phyloP scores from a whole-genome alignment of 768 basidiomycete species.

The Phlegmacium glaucopus region DNA sequence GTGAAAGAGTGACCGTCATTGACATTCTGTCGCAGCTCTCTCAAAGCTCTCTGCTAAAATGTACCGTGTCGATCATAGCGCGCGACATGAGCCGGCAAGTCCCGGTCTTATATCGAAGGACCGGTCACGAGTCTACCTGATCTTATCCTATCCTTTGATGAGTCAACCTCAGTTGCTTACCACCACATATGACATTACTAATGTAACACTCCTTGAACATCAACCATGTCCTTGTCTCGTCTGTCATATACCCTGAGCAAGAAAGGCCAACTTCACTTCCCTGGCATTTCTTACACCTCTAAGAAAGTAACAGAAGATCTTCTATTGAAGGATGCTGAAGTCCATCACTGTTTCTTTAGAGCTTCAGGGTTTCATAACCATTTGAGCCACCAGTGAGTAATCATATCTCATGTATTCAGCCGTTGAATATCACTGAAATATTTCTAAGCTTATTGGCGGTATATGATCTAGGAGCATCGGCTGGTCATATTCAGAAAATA shows the following conservation, averaged over 20 bases:
- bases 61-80: no score
- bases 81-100: no score
- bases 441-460: constrained; percentile 45
- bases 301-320: constrained; percentile 41
- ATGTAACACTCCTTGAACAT: no score
- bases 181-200: no score
- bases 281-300: constrained; percentile 41
- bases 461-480: constrained; percentile 52
- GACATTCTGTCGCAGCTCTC: no score
- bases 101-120: no score
- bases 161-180: no score
- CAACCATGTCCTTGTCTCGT: constrained; percentile 10
- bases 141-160: no score
- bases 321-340: constrained; percentile 43
- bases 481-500: constrained; percentile 43
- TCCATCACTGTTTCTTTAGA: constrained; percentile 50
- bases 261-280: constrained; percentile 42
- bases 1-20: no score
- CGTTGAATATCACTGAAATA: background rate
- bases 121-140: no score
- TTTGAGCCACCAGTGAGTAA: constrained; percentile 52
- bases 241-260: constrained; percentile 20
- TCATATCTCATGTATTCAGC: background rate
- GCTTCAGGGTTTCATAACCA: constrained; percentile 49
- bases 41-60: no score